phyloP scores from a whole-genome alignment of 257 asterid species.

The Nemophila menziesii region DNA sequence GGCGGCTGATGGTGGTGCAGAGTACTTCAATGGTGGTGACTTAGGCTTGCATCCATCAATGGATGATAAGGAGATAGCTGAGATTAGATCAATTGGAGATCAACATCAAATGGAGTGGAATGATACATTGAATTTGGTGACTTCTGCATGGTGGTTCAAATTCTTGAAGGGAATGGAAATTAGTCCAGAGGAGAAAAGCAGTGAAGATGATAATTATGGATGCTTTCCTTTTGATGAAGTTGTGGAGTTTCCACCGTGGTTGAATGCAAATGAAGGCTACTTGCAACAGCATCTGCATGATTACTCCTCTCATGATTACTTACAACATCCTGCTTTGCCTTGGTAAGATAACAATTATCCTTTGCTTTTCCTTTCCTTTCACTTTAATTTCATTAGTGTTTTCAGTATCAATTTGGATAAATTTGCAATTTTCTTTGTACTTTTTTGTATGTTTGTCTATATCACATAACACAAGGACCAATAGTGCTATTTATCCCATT shows the following conservation, averaged over 20 bases:
- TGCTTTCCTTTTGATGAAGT: conserved; percentile 56
- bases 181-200: conserved; percentile 28
- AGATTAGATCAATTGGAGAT: conserved; percentile 85
- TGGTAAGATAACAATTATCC: conserved; percentile 33
- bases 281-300: conserved; percentile 38
- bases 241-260: conserved; percentile 86
- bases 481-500: too few species aligned
- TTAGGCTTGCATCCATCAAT: conserved; percentile 52
- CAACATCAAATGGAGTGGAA: conserved; percentile 90
- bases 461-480: too few species aligned
- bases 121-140: conserved; percentile 66
- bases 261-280: conserved; percentile 52
- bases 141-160: conserved; percentile 89
- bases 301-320: conserved; percentile 43
- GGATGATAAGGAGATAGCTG: conserved; percentile 91
- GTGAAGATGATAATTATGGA: conserved; percentile 22
- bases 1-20: conserved; percentile 11
- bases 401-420: neutral
- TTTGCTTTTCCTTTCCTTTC: neutral
- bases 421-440: neutral
- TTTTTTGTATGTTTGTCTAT: too few species aligned
- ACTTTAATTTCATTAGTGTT: neutral
- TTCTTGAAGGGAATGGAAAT: conserved; percentile 66
- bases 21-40: conserved; percentile 15
- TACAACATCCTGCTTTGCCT: conserved; percentile 76